A percentile compares a stretch with the other conserved stretches of the same genome.
phyloP scores from a whole-genome alignment of 2,329 filamentous ascomycete species.

The Plenodomus lindquistii region DNA sequence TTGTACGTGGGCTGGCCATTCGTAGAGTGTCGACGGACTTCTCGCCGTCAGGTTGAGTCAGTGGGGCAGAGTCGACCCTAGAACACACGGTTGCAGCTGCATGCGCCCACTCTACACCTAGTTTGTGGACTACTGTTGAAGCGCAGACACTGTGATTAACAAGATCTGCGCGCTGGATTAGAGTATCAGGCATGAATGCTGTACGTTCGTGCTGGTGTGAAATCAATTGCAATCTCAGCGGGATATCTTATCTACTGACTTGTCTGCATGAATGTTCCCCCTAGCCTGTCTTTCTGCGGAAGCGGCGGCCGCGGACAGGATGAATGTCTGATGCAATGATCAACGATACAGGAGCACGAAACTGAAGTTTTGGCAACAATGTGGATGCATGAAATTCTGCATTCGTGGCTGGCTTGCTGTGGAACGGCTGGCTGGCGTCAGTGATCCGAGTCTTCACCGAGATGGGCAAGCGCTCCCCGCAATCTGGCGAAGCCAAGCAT shows the following conservation, averaged over 20 bases:
- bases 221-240: background rate
- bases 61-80: too few relatives aligned
- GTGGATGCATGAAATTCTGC: background rate
- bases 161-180: too few relatives aligned
- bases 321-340: background rate
- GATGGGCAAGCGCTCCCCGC: constrained; percentile 18
- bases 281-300: background rate
- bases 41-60: background rate
- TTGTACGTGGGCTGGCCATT: background rate
- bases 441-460: constrained; percentile 23
- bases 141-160: background rate
- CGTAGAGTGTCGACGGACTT: background rate
- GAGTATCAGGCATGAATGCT: too few relatives aligned
- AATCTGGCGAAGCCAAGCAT: constrained; percentile 7
- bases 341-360: background rate
- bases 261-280: background rate
- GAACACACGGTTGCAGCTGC: background rate
- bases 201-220: background rate
- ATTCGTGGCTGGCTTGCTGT: background rate
- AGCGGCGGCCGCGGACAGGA: background rate
- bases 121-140: background rate
- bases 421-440: background rate
- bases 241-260: background rate
- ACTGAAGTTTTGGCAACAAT: background rate
- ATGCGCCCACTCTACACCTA: background rate